Base-by-base conservation (phyloP, 1,284 basidiomycete genomes). In the Fomitiporia mediterranea region DNA sequence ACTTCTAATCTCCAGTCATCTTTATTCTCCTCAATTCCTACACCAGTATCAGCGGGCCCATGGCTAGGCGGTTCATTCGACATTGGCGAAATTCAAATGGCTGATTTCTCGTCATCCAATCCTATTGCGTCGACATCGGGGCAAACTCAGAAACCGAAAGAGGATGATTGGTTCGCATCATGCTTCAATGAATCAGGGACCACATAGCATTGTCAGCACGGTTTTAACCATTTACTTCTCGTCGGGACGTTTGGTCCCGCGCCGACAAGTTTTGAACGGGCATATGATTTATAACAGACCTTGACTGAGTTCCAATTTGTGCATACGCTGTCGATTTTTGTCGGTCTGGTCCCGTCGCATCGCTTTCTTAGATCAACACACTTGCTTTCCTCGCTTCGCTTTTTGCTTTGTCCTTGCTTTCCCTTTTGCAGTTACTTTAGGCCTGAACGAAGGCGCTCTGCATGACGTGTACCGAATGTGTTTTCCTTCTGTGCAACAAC, bases 41-140 rank as follows among this genome's bases (percentile, higher is more conserved):
- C 55, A 34, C 55, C 55, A 8, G 38, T 38, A 3, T 17, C 43
- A 11, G 50, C 53, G 8, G 59, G 53, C 50, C 44, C 58, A 15
- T 25, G 58, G 30, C 23, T 37, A 8, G 43, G 42, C 15, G 35
- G 32, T 7, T 34, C 28, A 9, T 47, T 47, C 28, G 32, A 34
- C 2, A 19, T 54, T 7, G 43, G 25, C 3, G 21, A 37, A 28
- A 34, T 43, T n/a, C 11, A 8, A 17, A 47, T 38, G 32, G 30
- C 13, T 15, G 40, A 53, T 42, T 43, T 53, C 32, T 38, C 34
- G 27, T 42, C 40, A 38, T 15, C 40, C n/a, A 21, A 23, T 34
- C 23, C 23, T 17, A 34, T 32, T 50, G 8, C 48, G 21, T 21
- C 48, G 1, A 5, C n/a, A 13, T 11, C 32, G 9, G 32, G 37